A percentile compares a stretch with the other conserved stretches of the same genome.
Evolutionary conservation across 2,329 filamentous ascomycete genomes (phyloP).

Genomic region (Zasmidium citrigriseum): DNA sequence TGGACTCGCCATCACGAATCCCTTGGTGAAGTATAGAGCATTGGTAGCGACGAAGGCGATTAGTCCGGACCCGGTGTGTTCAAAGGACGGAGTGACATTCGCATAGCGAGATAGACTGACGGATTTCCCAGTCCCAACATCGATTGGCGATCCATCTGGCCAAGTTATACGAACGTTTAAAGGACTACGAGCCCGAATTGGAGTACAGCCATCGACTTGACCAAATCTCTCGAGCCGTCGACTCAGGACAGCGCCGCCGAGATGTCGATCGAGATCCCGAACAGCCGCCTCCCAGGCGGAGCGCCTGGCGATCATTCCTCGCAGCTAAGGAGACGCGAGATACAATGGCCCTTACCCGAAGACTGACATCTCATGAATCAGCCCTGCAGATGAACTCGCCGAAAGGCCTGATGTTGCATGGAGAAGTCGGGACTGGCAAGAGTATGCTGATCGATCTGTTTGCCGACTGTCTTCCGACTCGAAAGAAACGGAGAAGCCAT

Average conservation of each 20-base stretch:
- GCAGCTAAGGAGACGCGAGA: conserved; percentile 55
- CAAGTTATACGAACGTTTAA: conserved; percentile 72
- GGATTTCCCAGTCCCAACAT: conserved; percentile 26
- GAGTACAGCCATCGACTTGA: conserved; percentile 69
- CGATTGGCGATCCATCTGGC: conserved; percentile 68
- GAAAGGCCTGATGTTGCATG: conserved; percentile 73
- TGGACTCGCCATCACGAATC: conserved; percentile 60
- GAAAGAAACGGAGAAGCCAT: conserved; percentile 74
- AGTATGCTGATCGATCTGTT: conserved; percentile 82
- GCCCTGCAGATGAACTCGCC: conserved; percentile 73
- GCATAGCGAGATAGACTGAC: not conserved
- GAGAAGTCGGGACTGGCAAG: conserved; percentile 81
- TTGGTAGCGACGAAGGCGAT: conserved; percentile 68
- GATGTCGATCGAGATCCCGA: not conserved
- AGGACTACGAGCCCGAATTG: conserved; percentile 72
- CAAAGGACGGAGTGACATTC: conserved; percentile 42
- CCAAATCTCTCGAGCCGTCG: conserved; percentile 55
- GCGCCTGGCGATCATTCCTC: conserved; percentile 54
- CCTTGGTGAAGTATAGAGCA: conserved; percentile 73
- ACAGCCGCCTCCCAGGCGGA: conserved; percentile 17
- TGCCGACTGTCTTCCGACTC: conserved; percentile 73
- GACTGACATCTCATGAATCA: conserved; percentile 70
- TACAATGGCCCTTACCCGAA: conserved; percentile 64
- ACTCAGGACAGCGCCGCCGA: conserved; percentile 28
- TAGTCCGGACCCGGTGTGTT: conserved; percentile 59